Percentiles rank a stretch among this genome's conserved stretches.
Conservation (phyloP, 805 yeast species). For the Saturnispora sanitii region DNA sequence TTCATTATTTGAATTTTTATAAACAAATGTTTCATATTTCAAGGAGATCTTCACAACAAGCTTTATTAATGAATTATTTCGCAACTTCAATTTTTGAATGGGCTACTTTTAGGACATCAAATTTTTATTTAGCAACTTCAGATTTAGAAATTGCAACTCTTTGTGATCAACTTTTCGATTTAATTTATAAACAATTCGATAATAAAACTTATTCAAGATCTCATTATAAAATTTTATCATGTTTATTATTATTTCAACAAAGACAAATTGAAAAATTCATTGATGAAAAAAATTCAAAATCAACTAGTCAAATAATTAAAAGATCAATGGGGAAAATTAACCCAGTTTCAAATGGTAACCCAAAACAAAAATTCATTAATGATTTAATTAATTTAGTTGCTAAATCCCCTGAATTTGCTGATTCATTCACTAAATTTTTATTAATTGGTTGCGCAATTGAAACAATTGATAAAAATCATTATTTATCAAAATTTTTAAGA, state of each 20-base stretch:
- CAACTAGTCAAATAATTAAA: conserved; percentile 17
- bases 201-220: conserved; percentile 21
- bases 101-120: conserved; percentile 40
- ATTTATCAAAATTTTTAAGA: conserved; percentile 23
- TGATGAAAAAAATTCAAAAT: conserved; percentile 16
- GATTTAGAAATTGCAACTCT: conserved; percentile 14
- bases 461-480: conserved; percentile 18
- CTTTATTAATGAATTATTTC: conserved; percentile 35
- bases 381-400: conserved; percentile 19
- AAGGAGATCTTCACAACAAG: conserved; percentile 37
- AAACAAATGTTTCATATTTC: conserved; percentile 28
- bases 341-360: conserved; percentile 8
- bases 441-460: conserved; percentile 26
- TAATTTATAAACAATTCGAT: conserved; percentile 24
- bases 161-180: conserved; percentile 31
- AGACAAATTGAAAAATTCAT: conserved; percentile 22
- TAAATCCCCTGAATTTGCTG: conserved; percentile 21
- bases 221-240: conserved; percentile 26
- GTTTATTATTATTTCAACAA: conserved; percentile 28
- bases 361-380: conserved; percentile 21
- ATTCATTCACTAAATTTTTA: conserved; percentile 26
- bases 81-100: conserved; percentile 39
- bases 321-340: conserved; percentile 17
- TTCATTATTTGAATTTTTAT: conserved; percentile 31
- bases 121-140: conserved; percentile 27